Base-by-base conservation (phyloP, 208 protist genomes). In the Wallacemonas sp. region DNA sequence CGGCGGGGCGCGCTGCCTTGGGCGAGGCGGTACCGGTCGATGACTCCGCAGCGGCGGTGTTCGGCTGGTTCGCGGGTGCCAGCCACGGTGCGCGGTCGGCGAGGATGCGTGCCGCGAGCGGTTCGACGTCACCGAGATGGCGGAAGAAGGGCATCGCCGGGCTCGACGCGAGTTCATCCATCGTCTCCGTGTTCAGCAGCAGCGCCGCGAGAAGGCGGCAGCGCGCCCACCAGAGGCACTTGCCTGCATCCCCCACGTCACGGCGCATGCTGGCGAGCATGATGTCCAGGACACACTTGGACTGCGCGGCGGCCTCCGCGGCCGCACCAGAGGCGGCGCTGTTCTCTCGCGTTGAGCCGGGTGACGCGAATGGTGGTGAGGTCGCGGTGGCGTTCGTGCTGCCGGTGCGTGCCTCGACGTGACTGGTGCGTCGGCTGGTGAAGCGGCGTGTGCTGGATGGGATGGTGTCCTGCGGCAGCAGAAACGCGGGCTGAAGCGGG, bases 171-270 rank as follows among this genome's bases (percentile, higher is more conserved):
- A 54, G 30, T 39, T 68, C 49, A 44, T 62, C 48, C 29, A 41
- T 66, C 24, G 43, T 46, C 54, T 74, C 61, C 41, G 23, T 48
- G 32, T 76, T 54, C 11, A 67, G 9, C 34, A 84, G 58, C 57
- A 75, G 62, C 46, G 85, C 67, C 49, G 74, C 77, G 11, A 95
- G 70, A 36, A 95, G 63, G 0, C 90, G 84, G 73, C 80, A 90
- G 52, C 90, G 81, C 17, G 80, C 82, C 90, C 90, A 95, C 87
- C 90, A 95, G 58, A 95, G 65, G 39, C 84, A 34, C 52, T 39
- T 16, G 46, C 76, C 63, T 12, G 67, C 27, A 58, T 85, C 70
- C 8, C 66, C 63, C 4, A 74, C 47, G 46, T 74, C 72, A 46
- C 72, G 60, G 1, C 61, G 72, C 82, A 95, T 92, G 49, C 72